Evolutionary conservation across 2,329 filamentous ascomycete genomes (phyloP), one percentile per base, ranked within the genome.

Genomic region (Phialophora tarda): DNA sequence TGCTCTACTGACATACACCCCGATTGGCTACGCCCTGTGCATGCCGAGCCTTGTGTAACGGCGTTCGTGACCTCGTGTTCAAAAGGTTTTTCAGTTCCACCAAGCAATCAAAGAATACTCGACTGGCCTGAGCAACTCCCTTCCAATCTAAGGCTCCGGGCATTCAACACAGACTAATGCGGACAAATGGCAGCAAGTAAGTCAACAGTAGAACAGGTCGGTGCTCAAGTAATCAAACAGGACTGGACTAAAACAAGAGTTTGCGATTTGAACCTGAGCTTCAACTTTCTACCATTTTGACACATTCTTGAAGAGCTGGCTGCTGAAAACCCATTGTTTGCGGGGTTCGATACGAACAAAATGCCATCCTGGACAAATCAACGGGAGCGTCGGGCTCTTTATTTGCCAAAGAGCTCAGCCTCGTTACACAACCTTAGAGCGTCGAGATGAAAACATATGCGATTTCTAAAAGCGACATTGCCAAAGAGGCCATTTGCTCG

Each of bases 401-500:
- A 53, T 53, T 53, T 14, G 48, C 48, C 26, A 28, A 53, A 5
- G 48, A 12, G 26, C 21, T 26, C 48, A 53, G 48, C 48, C 48
- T 53, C 23, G 48, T 26, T 53, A 26, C 48, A 12, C 26, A 12
- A 8, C 26, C 4, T 28, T 21, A 14, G 0, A 51, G 10, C 7
- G 21, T 51, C 14, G 21, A 4, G 48, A 12, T 24, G 14, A n/a
- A 53, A 21, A 28, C 11, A 26, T 4, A 23, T 7, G 14, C 26
- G 17, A n/a, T n/a, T 53, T 5, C 48, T 4, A 17, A 12, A 53
- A 26, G 48, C 48, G 23, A 26, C 48, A 5, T 8, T 21, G 21
- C 17, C 48, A 10, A 53, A 53, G 23, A 53, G 14, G 23, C 26
- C 5, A 53, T 17, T 12, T 28, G 23, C 21, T 53, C 26, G 48